Percentiles rank a stretch among this genome's conserved stretches.
Evolutionary conservation across 495 filamentous ascomycete species (phyloP).

Genomic region (Platismatia glauca): DNA sequence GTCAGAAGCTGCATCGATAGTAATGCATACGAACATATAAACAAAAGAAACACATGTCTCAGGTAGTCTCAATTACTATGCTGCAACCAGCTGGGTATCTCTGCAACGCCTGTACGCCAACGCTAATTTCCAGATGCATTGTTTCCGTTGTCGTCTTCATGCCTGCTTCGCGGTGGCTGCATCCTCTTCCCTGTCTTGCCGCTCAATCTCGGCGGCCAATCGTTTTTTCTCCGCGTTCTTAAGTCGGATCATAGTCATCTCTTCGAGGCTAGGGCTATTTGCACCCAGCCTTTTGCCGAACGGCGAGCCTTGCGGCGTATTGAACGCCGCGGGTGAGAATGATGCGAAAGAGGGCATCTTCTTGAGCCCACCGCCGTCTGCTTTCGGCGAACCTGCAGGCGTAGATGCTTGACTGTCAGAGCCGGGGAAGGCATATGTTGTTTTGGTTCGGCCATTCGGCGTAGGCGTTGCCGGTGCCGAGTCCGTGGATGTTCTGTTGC

Average conservation of each 20-base stretch:
- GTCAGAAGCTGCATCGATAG: constrained; percentile 22
- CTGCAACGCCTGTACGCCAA: constrained; percentile 10
- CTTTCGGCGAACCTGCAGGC: constrained; percentile 5
- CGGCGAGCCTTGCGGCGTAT: constrained; percentile 28
- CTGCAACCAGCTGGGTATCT: constrained; percentile 17
- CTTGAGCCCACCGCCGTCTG: constrained; percentile 18
- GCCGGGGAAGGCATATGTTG: constrained; percentile 4
- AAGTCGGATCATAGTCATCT: constrained; percentile 51
- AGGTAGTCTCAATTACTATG: neutral
- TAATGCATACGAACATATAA: neutral
- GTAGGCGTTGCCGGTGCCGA: constrained; percentile 24
- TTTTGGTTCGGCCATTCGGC: neutral
- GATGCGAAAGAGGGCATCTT: constrained; percentile 43
- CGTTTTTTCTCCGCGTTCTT: constrained; percentile 52
- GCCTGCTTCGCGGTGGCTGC: constrained; percentile 33
- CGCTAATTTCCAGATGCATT: constrained; percentile 3
- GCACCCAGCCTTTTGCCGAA: constrained; percentile 26
- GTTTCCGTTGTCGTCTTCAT: constrained; percentile 9
- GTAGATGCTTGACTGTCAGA: constrained; percentile 4
- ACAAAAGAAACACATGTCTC: neutral
- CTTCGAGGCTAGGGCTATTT: constrained; percentile 45
- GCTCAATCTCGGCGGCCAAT: constrained; percentile 45
- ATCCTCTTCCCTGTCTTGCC: constrained; percentile 43
- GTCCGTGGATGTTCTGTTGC: constrained; percentile 11
- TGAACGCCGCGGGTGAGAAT: constrained; percentile 34